These are phyloP conservation scores for Cutaneotrichosporon cutaneum DNA, from an alignment of 1,284 basidiomycete species.

Conservation along the genomic window DNA sequence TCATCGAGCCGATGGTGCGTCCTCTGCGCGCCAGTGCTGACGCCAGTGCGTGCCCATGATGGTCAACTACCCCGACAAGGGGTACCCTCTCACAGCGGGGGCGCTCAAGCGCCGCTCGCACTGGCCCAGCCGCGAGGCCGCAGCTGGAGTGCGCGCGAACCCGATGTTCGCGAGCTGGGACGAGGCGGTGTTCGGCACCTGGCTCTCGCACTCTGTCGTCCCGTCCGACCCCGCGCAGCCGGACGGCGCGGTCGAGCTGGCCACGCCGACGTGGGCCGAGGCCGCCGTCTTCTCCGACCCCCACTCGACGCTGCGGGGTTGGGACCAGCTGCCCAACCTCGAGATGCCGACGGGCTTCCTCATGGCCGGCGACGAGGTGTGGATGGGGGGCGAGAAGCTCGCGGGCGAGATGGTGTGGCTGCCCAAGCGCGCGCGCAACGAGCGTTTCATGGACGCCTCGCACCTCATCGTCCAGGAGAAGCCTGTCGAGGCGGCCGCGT, in stretches of 20 bases:
- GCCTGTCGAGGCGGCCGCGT: slow-evolving; percentile 38
- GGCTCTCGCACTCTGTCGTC: slow-evolving; percentile 66
- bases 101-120: slow-evolving; percentile 64
- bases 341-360: slow-evolving; percentile 37
- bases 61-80: slow-evolving; percentile 17
- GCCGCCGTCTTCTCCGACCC: slow-evolving; percentile 38
- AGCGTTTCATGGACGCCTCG: slow-evolving; percentile 35
- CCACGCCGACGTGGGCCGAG: slow-evolving; percentile 42
- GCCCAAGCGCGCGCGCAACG: slow-evolving; percentile 31
- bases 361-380: slow-evolving; percentile 34
- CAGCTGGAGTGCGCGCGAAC: slow-evolving; percentile 59
- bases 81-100: slow-evolving; percentile 41
- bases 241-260: slow-evolving; percentile 30
- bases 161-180: slow-evolving; percentile 53
- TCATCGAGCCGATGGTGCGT: slow-evolving; percentile 67
- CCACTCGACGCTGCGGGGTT: slow-evolving; percentile 34
- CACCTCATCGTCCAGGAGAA: slow-evolving; percentile 45
- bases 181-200: slow-evolving; percentile 63
- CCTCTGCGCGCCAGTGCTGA: not conserved
- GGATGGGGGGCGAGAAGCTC: slow-evolving; percentile 28
- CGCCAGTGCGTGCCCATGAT: slow-evolving; percentile 28
- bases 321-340: slow-evolving; percentile 38
- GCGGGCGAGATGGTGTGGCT: slow-evolving; percentile 38
- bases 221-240: slow-evolving; percentile 29
- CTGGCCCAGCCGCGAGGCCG: slow-evolving; percentile 66